phyloP scores from a whole-genome alignment of 1,139 yeast species.

The Diutina sp. region DNA sequence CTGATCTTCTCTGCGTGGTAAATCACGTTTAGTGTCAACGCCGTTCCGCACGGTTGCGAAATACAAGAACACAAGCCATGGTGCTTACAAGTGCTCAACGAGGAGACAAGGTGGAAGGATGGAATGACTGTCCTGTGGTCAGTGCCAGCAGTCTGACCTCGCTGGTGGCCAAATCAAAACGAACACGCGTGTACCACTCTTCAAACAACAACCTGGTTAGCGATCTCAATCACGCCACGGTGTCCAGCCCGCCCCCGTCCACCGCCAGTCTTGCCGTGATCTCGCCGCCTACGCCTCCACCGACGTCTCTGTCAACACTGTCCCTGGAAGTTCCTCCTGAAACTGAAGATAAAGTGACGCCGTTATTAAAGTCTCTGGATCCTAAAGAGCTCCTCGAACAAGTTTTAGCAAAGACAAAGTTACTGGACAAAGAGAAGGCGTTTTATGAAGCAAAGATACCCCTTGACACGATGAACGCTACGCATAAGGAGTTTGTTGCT shows the following conservation, averaged over 20 bases:
- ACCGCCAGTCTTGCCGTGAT: slow-evolving; percentile 3
- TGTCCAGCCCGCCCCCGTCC: slow-evolving; percentile 4
- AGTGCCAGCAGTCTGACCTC: background rate
- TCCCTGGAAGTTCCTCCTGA: background rate
- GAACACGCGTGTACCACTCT: background rate
- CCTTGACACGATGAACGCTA: slow-evolving; percentile 4
- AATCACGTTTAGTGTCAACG: background rate
- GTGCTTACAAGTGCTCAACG: slow-evolving; percentile 24
- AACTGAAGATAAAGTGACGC: background rate
- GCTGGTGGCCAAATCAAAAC: background rate
- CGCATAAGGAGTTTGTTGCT: slow-evolving; percentile 6
- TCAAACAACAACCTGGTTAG: background rate
- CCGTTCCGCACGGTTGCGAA: background rate
- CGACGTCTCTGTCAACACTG: background rate
- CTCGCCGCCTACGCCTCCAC: background rate
- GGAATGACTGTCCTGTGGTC: slow-evolving; percentile 34
- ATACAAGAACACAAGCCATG: background rate
- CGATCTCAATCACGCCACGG: slow-evolving; percentile 3
- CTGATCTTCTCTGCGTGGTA: background rate
- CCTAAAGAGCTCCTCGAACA: background rate
- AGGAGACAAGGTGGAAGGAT: slow-evolving; percentile 30
- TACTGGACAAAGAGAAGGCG: slow-evolving; percentile 5
- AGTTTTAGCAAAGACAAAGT: slow-evolving; percentile 4
- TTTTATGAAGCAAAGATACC: slow-evolving; percentile 5
- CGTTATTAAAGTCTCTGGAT: background rate